Base-by-base conservation (phyloP, 2,329 filamentous ascomycete genomes). In the Monosporascus sp. region DNA sequence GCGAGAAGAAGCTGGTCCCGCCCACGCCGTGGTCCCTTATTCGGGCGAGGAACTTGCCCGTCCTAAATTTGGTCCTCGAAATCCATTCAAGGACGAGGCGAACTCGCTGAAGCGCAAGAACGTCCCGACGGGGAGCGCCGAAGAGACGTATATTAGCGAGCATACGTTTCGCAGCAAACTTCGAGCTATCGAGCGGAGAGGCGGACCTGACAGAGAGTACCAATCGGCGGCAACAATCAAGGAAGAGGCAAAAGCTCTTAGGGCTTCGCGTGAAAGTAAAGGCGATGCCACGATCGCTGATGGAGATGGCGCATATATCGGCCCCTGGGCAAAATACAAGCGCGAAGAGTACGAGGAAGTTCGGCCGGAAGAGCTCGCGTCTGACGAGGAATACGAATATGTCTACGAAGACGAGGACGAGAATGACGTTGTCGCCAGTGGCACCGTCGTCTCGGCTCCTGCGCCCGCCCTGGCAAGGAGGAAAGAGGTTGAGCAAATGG, bases 311-410 rank as follows among this genome's bases (percentile, higher is more conserved):
- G 87, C 91, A 46, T 99, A 99, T 70, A 81, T 96, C 38, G 95
- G 95, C 0, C 95, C 94, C 0, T 99, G 95, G 95, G 95, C 94
- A 8, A 86, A 81, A 68, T 96, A 95, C 66, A 80, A 79, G 62
- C 79, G 85, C 58, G 77, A 85, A 49, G 85, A 92, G 59, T 87
- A 88, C 63, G 87, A 91, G 59, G 81, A 88, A 54, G 85, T 89
- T 18, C 84, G 85, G n/a, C 88, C 84, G 45, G 89, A 88, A 58
- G 84, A 90, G 69, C 77, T 95, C 43, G 87, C 81, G 5, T 89
- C 86, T 62, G 88, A 89, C 58, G 88, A 91, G 67, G 89, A 93
- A 65, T 89, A 88, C 61, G 85, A 91, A 55, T 82, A 86, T 50
- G 84, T 90, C 43, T 86, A 89, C 62, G 87, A 93, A 66, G 89